Percentiles rank a stretch among this genome's conserved stretches.
These are phyloP conservation scores for Aquilaria sinensis DNA, from an alignment of 345 rosid genomes.

Conservation along the genomic window DNA sequence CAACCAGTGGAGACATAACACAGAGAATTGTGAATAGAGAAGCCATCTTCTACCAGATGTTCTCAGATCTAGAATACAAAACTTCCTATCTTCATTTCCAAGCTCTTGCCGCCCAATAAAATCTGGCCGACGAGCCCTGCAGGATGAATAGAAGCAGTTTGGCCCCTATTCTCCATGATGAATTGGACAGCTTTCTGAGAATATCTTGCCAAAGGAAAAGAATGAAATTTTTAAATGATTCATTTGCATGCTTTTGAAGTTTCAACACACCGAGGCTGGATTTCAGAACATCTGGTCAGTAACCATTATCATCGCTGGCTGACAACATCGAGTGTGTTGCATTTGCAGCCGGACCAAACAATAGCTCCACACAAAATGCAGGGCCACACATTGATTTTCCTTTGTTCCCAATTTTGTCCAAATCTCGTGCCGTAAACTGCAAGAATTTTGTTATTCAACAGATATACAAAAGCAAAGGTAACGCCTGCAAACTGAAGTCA, in stretches of 20 bases:
- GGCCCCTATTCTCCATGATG: background rate
- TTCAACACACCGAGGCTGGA: background rate
- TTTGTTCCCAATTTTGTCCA: conserved; percentile 73
- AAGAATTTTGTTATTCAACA: background rate
- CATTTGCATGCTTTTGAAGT: background rate
- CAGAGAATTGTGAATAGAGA: too few relatives aligned
- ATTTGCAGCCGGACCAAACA: conserved; percentile 63
- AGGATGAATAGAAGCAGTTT: background rate
- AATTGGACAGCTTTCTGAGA: background rate
- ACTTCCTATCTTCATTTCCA: conserved; percentile 4
- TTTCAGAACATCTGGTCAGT: conserved; percentile 11
- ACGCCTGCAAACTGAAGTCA: background rate
- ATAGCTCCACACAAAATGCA: conserved; percentile 76
- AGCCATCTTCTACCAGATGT: background rate
- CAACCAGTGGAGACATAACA: too few relatives aligned
- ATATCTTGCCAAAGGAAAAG: background rate
- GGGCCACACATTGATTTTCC: conserved; percentile 74
- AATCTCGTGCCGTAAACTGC: conserved; percentile 56
- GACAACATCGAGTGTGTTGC: conserved; percentile 19
- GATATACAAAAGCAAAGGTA: background rate
- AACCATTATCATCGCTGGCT: conserved; percentile 4
- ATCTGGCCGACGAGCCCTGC: conserved; percentile 10
- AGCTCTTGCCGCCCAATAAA: conserved; percentile 9
- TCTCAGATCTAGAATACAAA: conserved; percentile 16
- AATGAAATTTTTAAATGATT: background rate